Conservation (phyloP, 1,284 basidiomycete species). For the Irpex sp. region DNA sequence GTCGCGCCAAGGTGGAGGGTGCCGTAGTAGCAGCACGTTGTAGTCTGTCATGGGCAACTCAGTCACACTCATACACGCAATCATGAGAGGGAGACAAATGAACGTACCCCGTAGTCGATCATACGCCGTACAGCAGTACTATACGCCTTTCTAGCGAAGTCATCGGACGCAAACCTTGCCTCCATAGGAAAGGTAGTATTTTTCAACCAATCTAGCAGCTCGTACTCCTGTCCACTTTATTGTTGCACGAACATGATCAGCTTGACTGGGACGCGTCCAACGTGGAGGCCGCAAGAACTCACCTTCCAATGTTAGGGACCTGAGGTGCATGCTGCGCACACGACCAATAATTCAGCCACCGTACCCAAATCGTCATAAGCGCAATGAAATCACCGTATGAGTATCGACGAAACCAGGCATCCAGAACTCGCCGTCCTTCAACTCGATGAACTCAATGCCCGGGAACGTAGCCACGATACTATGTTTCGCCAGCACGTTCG, state of each 20-base stretch:
- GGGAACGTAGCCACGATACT: constrained; percentile 24
- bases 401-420: constrained; percentile 91
- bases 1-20: constrained; percentile 82
- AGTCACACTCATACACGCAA: background rate
- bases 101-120: constrained; percentile 73
- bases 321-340: constrained; percentile 77
- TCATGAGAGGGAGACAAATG: background rate
- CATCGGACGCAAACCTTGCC: constrained; percentile 67
- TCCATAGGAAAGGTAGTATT: constrained; percentile 91
- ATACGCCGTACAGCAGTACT: constrained; percentile 70
- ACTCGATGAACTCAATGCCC: constrained; percentile 37
- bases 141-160: constrained; percentile 75
- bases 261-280: background rate
- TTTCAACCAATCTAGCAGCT: constrained; percentile 91
- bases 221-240: constrained; percentile 69
- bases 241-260: background rate
- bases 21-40: constrained; percentile 91
- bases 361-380: background rate
- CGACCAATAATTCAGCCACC: background rate
- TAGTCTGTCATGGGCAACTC: constrained; percentile 56
- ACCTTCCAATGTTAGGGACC: constrained; percentile 82
- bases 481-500: constrained; percentile 41
- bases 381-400: constrained; percentile 65
- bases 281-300: constrained; percentile 18
- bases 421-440: constrained; percentile 74